Evolutionary conservation across 179 eudicot species (phyloP), one percentile per base, ranked within the genome.

Genomic region (Beta corolliflora): DNA sequence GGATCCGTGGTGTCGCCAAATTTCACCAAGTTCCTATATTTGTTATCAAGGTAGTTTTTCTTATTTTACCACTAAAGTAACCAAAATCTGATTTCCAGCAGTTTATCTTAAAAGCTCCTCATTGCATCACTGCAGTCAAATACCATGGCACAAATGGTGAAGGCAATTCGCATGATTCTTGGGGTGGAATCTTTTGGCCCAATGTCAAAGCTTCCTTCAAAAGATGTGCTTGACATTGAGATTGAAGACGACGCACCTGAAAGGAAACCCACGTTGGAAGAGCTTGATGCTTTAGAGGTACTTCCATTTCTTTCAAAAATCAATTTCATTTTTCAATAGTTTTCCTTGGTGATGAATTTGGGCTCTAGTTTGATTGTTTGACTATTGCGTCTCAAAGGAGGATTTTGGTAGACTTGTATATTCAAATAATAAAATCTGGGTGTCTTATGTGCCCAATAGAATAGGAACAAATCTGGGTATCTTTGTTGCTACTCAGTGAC

Each of bases 271-370:
- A 91, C 99, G 13, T 61, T 96, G 66, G 99, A 96, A 87, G 99
- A 96, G 89, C 91, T 96, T 64, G 99, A 94, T 93, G 99, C 99
- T 86, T 91, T 94, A 85, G 98, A 96, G 99, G 99, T 96, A 85
- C n/a, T 14, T 3, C 44, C 44, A 65, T 56, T 48, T 15, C 81
- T 79, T 46, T 78, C 46, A 55, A 53, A 36, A 36, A 36, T 36
- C 41, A 36, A 36, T 0, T 25, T 25, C 52, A 48, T 75, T 53
- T 44, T 55, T n/a, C 52, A 10, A 41, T 0, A 31, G 14, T 9
- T 9, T 64, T 81, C 29, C 52, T 45, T 36, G 55, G 4, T 56
- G 68, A 59, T 29, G 61, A 50, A 55, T 14, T 25, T 61, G 56
- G 44, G 36, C 2, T 56, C 18, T 59, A 75, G 19, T 53, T 41